These are phyloP conservation scores for Nothomitra cinnamomea DNA, from an alignment of 2,329 filamentous ascomycete species.

Conservation along the genomic window DNA sequence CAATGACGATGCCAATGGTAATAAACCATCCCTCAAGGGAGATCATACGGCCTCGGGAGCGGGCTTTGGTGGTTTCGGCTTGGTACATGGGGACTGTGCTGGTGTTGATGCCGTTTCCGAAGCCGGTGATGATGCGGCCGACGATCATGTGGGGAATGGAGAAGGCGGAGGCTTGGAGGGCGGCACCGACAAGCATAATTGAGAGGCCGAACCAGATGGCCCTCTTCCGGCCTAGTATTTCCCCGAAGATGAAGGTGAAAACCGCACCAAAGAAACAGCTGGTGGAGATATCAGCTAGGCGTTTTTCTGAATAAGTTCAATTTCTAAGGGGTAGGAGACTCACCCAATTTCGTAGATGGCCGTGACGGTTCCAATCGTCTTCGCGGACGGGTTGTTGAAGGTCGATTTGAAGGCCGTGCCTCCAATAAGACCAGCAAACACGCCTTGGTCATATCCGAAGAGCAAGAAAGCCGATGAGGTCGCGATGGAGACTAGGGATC, in stretches of 20 bases:
- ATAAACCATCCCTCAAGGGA: slow-evolving; percentile 4
- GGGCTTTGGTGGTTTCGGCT: slow-evolving; percentile 3
- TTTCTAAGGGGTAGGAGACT: slow-evolving; percentile 5
- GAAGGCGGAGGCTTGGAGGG: slow-evolving; percentile 31
- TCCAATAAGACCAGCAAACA: neutral
- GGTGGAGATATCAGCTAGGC: too few species aligned
- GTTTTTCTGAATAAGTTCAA: too few species aligned
- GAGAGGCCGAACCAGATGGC: slow-evolving; percentile 31
- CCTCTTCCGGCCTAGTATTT: slow-evolving; percentile 32
- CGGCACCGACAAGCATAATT: slow-evolving; percentile 33
- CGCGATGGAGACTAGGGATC: neutral
- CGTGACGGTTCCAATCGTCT: slow-evolving; percentile 3
- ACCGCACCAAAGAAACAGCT: slow-evolving; percentile 1
- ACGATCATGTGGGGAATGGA: slow-evolving; percentile 31
- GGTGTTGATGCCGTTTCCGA: slow-evolving; percentile 39
- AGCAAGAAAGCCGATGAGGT: neutral
- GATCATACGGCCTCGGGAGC: neutral
- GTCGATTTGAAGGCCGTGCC: neutral
- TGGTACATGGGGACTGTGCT: slow-evolving; percentile 37
- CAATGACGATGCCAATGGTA: slow-evolving; percentile 3
- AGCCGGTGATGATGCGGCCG: slow-evolving; percentile 33
- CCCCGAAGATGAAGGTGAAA: slow-evolving; percentile 19
- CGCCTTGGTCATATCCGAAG: slow-evolving; percentile 1
- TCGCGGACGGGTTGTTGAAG: neutral
- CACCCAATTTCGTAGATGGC: slow-evolving; percentile 4